Evolutionary conservation across 371 early-diverging fungal species (phyloP).

Genomic region (Actinomortierella wolfii): DNA sequence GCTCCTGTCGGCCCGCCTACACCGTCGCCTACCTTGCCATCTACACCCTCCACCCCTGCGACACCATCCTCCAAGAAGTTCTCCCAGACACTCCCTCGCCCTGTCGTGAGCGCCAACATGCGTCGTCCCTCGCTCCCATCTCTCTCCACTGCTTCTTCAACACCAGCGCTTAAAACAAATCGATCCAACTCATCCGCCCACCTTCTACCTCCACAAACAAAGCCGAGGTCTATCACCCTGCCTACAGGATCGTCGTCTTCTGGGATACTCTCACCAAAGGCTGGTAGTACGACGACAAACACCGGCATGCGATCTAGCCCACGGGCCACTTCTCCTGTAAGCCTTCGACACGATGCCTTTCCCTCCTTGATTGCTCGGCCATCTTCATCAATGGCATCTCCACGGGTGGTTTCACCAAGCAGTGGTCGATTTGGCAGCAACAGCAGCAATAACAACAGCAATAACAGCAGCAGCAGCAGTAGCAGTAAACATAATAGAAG

Average conservation of each 20-base stretch:
- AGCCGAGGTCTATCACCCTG: too few relatives aligned
- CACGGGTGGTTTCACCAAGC: conserved; percentile 3
- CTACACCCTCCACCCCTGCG: neutral
- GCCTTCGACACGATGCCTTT: too few relatives aligned
- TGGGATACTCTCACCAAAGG: too few relatives aligned
- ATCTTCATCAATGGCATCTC: conserved; percentile 6
- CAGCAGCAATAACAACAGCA: conserved; percentile 3
- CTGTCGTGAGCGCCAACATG: conserved; percentile 10
- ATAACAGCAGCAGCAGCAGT: neutral
- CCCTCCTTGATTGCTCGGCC: conserved; percentile 24
- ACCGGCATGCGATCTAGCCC: too few relatives aligned
- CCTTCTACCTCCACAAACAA: conserved; percentile 9
- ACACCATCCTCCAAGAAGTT: neutral
- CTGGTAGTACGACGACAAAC: too few relatives aligned
- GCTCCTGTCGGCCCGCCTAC: neutral
- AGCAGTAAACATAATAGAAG: neutral
- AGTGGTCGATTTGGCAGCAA: conserved; percentile 4
- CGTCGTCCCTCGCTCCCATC: conserved; percentile 33
- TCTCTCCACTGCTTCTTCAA: conserved; percentile 11
- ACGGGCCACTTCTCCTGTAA: too few relatives aligned
- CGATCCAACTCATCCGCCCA: neutral
- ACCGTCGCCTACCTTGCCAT: neutral
- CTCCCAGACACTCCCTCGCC: conserved; percentile 4
- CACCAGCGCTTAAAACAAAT: conserved; percentile 5
- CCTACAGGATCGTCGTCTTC: too few relatives aligned